Conservation (phyloP, 2,329 filamentous ascomycete species). For the Hypomyces rosellus region DNA sequence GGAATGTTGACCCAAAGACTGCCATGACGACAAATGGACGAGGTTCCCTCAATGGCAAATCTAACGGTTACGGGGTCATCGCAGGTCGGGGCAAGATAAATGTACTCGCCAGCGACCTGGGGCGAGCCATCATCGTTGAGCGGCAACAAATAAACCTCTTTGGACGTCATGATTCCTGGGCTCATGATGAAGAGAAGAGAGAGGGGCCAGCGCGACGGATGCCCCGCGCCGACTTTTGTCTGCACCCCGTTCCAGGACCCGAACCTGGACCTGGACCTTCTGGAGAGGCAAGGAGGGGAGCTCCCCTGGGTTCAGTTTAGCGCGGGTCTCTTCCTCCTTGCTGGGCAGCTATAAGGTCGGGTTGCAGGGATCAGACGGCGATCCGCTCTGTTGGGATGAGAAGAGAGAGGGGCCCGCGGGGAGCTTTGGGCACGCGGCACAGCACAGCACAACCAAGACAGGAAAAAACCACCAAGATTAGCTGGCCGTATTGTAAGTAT, state of each 20-base stretch:
- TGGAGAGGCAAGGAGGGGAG: neutral
- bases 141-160: slow-evolving; percentile 78
- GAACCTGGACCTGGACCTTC: neutral
- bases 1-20: slow-evolving; percentile 97
- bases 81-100: slow-evolving; percentile 75
- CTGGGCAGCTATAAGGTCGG: no score
- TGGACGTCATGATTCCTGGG: slow-evolving; percentile 56
- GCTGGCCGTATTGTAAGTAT: no score
- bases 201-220: slow-evolving; percentile 10
- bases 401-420: neutral
- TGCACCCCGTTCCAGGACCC: neutral
- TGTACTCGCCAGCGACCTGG: slow-evolving; percentile 80
- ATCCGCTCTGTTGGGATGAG: neutral
- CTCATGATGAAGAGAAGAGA: slow-evolving; percentile 40
- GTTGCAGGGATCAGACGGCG: neutral
- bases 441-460: no score
- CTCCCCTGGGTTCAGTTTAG: neutral
- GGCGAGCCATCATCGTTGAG: slow-evolving; percentile 92
- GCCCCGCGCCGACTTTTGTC: slow-evolving; percentile 15
- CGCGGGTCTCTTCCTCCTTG: no score
- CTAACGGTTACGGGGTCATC: slow-evolving; percentile 71
- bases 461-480: no score
- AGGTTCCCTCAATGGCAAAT: slow-evolving; percentile 89
- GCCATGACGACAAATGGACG: slow-evolving; percentile 89
- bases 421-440: no score